These are phyloP conservation scores for Hypomyces perniciosus DNA, from an alignment of 2,329 filamentous ascomycete species.

Conservation along the genomic window DNA sequence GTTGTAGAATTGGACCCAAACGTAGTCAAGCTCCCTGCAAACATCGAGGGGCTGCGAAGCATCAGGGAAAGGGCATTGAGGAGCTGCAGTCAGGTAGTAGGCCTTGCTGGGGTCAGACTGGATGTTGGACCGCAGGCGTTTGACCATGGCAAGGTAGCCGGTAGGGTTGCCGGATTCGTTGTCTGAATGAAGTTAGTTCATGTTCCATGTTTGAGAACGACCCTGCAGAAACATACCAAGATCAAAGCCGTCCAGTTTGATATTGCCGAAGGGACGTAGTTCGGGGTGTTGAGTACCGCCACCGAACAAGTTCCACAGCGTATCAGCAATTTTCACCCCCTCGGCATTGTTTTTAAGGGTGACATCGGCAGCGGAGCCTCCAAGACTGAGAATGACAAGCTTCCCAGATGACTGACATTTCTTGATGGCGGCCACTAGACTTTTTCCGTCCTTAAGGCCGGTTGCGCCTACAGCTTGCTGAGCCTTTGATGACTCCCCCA, in stretches of 20 bases:
- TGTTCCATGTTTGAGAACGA: neutral
- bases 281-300: constrained; percentile 30
- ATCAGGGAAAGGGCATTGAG: constrained; percentile 54
- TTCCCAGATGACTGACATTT: constrained; percentile 59
- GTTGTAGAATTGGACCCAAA: constrained; percentile 59
- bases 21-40: constrained; percentile 40
- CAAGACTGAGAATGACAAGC: constrained; percentile 63
- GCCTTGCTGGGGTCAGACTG: neutral
- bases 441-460: constrained; percentile 14
- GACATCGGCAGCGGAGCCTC: constrained; percentile 59
- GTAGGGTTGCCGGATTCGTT: constrained; percentile 56
- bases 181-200: neutral
- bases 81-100: constrained; percentile 4
- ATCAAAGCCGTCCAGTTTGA: constrained; percentile 65
- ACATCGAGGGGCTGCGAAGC: constrained; percentile 32
- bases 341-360: constrained; percentile 42
- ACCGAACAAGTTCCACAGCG: constrained; percentile 64
- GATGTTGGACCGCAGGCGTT: constrained; percentile 47
- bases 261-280: constrained; percentile 59
- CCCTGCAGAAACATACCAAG: constrained; percentile 30
- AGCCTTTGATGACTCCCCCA: constrained; percentile 5
- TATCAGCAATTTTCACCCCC: constrained; percentile 50
- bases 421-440: constrained; percentile 29
- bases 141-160: constrained; percentile 55
- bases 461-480: constrained; percentile 16